These are phyloP conservation scores for Phycomyces blakesleeanus DNA, from an alignment of 192 early-diverging fungal genomes.

Conservation along the genomic window DNA sequence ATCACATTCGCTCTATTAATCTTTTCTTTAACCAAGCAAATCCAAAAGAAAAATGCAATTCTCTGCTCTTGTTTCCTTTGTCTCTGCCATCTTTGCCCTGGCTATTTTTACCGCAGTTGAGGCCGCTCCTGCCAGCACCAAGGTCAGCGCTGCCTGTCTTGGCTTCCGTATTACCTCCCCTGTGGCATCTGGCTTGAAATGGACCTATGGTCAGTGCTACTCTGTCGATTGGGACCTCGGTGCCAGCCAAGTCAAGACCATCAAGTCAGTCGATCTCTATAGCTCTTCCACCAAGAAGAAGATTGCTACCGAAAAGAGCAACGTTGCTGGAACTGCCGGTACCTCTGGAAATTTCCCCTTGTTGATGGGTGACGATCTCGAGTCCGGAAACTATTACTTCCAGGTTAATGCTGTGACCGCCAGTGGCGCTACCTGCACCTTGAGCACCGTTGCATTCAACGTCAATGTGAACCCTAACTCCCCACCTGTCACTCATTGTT, in stretches of 20 bases:
- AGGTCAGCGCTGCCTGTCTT: slow-evolving; percentile 8
- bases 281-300: slow-evolving; percentile 7
- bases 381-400: slow-evolving; percentile 20
- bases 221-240: slow-evolving; percentile 18
- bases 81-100: not conserved
- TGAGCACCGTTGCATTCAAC: slow-evolving; percentile 8
- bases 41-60: too few species aligned
- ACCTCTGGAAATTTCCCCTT: slow-evolving; percentile 5
- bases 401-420: slow-evolving; percentile 3
- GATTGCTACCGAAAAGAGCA: slow-evolving; percentile 2
- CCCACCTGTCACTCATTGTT: slow-evolving; percentile 4
- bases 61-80: not conserved
- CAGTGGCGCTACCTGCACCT: slow-evolving; percentile 3
- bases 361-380: slow-evolving; percentile 1
- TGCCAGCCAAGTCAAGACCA: slow-evolving; percentile 8
- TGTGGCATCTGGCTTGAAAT: slow-evolving; percentile 6
- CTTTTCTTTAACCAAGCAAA: too few species aligned
- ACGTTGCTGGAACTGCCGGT: slow-evolving; percentile 1
- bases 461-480: slow-evolving; percentile 19
- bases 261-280: slow-evolving; percentile 7
- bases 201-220: slow-evolving; percentile 23
- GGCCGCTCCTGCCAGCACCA: not conserved
- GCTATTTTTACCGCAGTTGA: not conserved
- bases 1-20: too few species aligned
- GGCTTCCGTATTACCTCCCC: slow-evolving; percentile 24